Conservation (phyloP, 495 filamentous ascomycete genomes). For the Penicillium ucsense region DNA sequence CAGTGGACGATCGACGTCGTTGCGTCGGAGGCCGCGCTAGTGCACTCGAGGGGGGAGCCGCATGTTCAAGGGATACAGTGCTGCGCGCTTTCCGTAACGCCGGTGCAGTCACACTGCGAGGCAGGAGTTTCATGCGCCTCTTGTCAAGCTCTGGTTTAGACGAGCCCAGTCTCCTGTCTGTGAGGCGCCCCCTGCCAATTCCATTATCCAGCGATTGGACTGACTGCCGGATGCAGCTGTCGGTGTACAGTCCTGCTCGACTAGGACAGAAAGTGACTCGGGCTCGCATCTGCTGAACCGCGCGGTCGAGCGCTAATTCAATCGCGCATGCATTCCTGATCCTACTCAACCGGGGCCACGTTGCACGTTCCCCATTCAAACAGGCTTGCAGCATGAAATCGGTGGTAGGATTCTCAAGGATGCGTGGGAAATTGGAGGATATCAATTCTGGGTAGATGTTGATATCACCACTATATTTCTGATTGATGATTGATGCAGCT, state of each 20-base stretch:
- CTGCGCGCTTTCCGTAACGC: constrained; percentile 25
- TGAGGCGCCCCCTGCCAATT: constrained; percentile 13
- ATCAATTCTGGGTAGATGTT: constrained; percentile 80
- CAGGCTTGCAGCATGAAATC: constrained; percentile 81
- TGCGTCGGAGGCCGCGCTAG: constrained; percentile 7
- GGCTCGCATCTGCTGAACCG: constrained; percentile 65
- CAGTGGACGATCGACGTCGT: constrained; percentile 12
- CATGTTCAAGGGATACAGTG: constrained; percentile 21
- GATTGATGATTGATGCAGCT: constrained; percentile 67
- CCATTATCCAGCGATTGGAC: constrained; percentile 14
- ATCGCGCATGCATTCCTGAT: constrained; percentile 78
- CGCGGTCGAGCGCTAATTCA: constrained; percentile 75
- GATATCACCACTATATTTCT: constrained; percentile 92
- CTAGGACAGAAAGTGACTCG: constrained; percentile 72
- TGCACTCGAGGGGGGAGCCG: constrained; percentile 8
- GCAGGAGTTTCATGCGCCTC: constrained; percentile 10
- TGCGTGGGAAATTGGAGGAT: constrained; percentile 61
- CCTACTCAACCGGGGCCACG: constrained; percentile 79
- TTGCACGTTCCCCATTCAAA: constrained; percentile 70
- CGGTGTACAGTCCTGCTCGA: constrained; percentile 47
- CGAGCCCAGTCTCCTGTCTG: constrained; percentile 22
- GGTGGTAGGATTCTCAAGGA: constrained; percentile 76
- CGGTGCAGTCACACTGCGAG: constrained; percentile 4
- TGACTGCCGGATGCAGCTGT: constrained; percentile 9
- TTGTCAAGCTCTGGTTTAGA: constrained; percentile 24